Evolutionary conservation across 257 asterid genomes (phyloP), one percentile per base, ranked within the genome.

Genomic region (Penstemon davidsonii): DNA sequence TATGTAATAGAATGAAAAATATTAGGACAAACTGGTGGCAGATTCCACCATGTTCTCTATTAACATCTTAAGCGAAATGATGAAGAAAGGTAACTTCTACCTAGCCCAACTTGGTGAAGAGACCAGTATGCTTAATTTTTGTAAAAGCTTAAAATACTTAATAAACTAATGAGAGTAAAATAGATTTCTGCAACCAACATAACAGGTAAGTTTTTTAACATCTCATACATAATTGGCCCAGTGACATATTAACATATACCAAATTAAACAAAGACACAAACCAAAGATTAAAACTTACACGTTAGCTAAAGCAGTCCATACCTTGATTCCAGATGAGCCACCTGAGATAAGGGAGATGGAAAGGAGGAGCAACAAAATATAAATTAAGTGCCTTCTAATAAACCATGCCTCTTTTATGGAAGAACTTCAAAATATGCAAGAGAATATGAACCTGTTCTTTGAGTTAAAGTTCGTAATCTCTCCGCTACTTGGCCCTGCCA

Each of bases 401-500:
- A 60, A 55, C 37, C 36, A 52, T 60, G 68, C 62, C 58, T 65
- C 45, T 15, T 54, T 38, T 49, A 36, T 6, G 9, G 61, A 56
- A 66, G 6, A 15, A 57, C 57, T 10, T 8, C 43, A 44, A 66
- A 54, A 64, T 33, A 53, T 45, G 12, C 41, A 71, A 62, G 45
- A 66, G 64, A 67, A 5, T 44, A 36, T 15, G 37, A 69, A 91
- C 99, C 99, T 94, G 91, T 62, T 76, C 97, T 81, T 68, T 75
- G 78, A 69, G 85, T 53, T 79, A 94, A 76, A 59, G 88, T 75
- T 76, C 81, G 90, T 62, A 94, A 74, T 69, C 99, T 87, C 61
- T 87, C 97, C 18, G 95, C 83, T 60, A 94, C 91, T 79, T 91
- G 96, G 55, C 78, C 75, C 83, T 88, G 96, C 97, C 99, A 91